Percentiles rank a stretch among this genome's conserved stretches.
Conservation (phyloP, 2,329 filamentous ascomycete genomes). For the Clarireedia homoeocarpa region DNA sequence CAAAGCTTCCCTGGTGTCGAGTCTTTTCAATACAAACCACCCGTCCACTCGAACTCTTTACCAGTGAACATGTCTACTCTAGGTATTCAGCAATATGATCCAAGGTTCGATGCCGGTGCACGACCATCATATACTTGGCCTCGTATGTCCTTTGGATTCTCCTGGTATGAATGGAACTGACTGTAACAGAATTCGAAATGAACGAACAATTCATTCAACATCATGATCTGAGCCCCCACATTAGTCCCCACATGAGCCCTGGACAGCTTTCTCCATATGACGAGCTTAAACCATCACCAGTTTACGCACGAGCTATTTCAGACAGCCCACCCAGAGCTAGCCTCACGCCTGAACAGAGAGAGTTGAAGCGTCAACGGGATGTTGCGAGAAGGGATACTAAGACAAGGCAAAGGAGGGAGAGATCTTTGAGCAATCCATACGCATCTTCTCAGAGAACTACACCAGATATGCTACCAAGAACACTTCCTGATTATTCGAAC, state of each 20-base stretch:
- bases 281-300: slow-evolving; percentile 26
- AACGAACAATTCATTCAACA: slow-evolving; percentile 25
- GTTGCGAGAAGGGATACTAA: slow-evolving; percentile 52
- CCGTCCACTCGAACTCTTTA: slow-evolving; percentile 10
- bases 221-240: slow-evolving; percentile 12
- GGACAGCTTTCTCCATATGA: slow-evolving; percentile 25
- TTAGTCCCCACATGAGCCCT: slow-evolving; percentile 20
- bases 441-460: slow-evolving; percentile 25
- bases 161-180: slow-evolving; percentile 13
- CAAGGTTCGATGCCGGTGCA: slow-evolving; percentile 24
- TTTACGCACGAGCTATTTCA: slow-evolving; percentile 33
- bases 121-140: slow-evolving; percentile 28
- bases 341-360: slow-evolving; percentile 52
- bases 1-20: slow-evolving; percentile 15
- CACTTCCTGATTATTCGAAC: slow-evolving; percentile 22
- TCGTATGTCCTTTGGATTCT: slow-evolving; percentile 20
- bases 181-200: slow-evolving; percentile 24
- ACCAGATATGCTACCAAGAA: slow-evolving; percentile 28
- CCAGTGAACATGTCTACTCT: slow-evolving; percentile 21
- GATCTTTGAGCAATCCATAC: slow-evolving; percentile 29
- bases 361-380: slow-evolving; percentile 53
- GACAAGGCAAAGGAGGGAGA: slow-evolving; percentile 41
- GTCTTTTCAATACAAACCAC: slow-evolving; percentile 10
- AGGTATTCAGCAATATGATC: slow-evolving; percentile 28
- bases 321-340: slow-evolving; percentile 48